Conservation (phyloP, 1,139 yeast genomes). For the Suhomyces bolitotheri region DNA sequence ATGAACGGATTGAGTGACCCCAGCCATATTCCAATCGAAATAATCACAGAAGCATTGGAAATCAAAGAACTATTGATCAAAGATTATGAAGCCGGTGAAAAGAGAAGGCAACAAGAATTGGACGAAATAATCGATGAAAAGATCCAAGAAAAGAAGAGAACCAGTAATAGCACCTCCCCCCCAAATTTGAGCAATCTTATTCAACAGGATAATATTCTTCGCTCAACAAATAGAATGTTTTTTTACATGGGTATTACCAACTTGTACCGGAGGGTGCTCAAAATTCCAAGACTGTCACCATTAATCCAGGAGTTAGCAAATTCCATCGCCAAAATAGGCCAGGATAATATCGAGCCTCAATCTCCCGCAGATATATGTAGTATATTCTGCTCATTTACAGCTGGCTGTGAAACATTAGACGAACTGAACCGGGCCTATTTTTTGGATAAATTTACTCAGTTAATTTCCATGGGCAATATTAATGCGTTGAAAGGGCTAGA, state of each 20-base stretch:
- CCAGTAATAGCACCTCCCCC: conserved; percentile 16
- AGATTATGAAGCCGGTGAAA: conserved; percentile 37
- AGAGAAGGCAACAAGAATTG: conserved; percentile 33
- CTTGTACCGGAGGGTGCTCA: conserved; percentile 55
- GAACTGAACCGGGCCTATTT: conserved; percentile 35
- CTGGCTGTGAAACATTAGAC: conserved; percentile 58
- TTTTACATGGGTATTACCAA: conserved; percentile 56
- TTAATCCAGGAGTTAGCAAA: conserved; percentile 50
- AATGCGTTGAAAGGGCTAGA: conserved; percentile 50
- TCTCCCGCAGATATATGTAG: conserved; percentile 59
- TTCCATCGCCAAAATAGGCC: conserved; percentile 38
- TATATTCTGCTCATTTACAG: conserved; percentile 55
- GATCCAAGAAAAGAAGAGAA: conserved; percentile 15
- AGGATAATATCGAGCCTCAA: conserved; percentile 39
- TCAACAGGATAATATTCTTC: conserved; percentile 39
- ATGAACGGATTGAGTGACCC: conserved; percentile 14
- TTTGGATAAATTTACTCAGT: conserved; percentile 34
- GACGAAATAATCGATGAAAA: conserved; percentile 26
- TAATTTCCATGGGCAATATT: conserved; percentile 48
- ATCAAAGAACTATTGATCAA: conserved; percentile 39
- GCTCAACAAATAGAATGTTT: conserved; percentile 58
- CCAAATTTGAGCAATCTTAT: conserved; percentile 24
- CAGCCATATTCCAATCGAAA: conserved; percentile 30
- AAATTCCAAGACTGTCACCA: conserved; percentile 46
- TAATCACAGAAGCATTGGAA: conserved; percentile 48